Conservation (phyloP, 2,329 filamentous ascomycete genomes). For the Monilinia aucupariae region DNA sequence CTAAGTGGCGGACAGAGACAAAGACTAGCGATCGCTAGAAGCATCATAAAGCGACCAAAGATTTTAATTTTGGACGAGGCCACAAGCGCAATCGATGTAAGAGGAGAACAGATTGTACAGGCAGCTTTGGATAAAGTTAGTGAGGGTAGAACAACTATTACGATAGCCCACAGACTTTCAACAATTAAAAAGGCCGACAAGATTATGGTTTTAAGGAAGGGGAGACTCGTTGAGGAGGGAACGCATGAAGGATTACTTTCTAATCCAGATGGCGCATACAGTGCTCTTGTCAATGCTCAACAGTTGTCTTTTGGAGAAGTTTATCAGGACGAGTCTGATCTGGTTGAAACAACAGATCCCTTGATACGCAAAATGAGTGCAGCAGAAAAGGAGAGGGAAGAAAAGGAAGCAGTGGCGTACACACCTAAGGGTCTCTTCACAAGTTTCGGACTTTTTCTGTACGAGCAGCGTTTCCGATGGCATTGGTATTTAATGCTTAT, state of each 20-base stretch:
- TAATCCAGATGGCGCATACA: slow-evolving; percentile 56
- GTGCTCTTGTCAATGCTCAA: slow-evolving; percentile 60
- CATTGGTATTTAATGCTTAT: slow-evolving; percentile 47
- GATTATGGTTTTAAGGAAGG: slow-evolving; percentile 70
- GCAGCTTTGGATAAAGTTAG: slow-evolving; percentile 51
- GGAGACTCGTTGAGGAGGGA: slow-evolving; percentile 66
- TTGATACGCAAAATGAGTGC: slow-evolving; percentile 24
- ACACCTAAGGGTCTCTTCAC: slow-evolving; percentile 40
- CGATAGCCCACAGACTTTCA: slow-evolving; percentile 86
- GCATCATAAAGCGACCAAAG: slow-evolving; percentile 63
- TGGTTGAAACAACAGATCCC: slow-evolving; percentile 26
- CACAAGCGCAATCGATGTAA: slow-evolving; percentile 43
- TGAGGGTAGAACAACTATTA: slow-evolving; percentile 69
- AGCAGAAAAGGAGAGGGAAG: slow-evolving; percentile 24
- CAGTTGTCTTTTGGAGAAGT: slow-evolving; percentile 32
- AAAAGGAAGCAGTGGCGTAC: slow-evolving; percentile 30
- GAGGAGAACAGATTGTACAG: slow-evolving; percentile 48
- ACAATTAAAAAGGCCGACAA: slow-evolving; percentile 75
- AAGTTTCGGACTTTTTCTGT: slow-evolving; percentile 51
- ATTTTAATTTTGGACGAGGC: slow-evolving; percentile 73
- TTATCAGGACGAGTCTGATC: slow-evolving; percentile 27
- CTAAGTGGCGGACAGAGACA: slow-evolving; percentile 76
- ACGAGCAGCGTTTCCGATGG: slow-evolving; percentile 50
- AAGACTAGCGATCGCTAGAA: slow-evolving; percentile 64
- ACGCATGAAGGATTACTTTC: slow-evolving; percentile 67